Evolutionary conservation across 2,329 filamentous ascomycete species (phyloP).

Genomic region (Botrytis fragariae): DNA sequence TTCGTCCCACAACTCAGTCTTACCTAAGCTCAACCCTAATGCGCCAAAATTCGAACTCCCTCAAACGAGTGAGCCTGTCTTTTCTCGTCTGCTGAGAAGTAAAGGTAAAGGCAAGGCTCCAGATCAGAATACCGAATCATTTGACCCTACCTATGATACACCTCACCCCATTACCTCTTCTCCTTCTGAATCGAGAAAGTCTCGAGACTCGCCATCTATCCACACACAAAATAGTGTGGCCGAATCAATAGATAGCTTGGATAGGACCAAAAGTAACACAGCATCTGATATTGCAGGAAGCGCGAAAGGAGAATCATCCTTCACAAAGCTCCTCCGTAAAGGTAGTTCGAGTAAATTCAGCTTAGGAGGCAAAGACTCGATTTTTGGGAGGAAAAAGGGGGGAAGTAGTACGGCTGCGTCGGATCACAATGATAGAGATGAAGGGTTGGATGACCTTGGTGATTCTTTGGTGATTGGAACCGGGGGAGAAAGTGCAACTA

Average conservation of each 20-base stretch:
- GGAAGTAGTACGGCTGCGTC: constrained; percentile 52
- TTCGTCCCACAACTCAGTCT: constrained; percentile 47
- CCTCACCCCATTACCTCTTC: constrained; percentile 42
- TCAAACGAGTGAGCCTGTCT: constrained; percentile 53
- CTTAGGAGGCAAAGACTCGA: constrained; percentile 52
- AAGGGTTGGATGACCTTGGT: constrained; percentile 53
- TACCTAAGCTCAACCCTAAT: constrained; percentile 74
- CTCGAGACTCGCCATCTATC: constrained; percentile 55
- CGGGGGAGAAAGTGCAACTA: constrained; percentile 37
- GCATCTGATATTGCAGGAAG: constrained; percentile 51
- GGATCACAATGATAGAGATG: constrained; percentile 57
- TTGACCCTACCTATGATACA: constrained; percentile 27
- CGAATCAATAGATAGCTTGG: constrained; percentile 48
- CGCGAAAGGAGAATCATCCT: constrained; percentile 50
- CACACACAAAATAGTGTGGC: constrained; percentile 58
- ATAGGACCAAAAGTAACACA: constrained; percentile 55
- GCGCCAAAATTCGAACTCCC: constrained; percentile 75
- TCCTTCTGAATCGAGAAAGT: constrained; percentile 52
- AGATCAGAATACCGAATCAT: constrained; percentile 40
- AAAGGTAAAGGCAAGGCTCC: constrained; percentile 44
- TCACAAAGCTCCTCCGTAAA: constrained; percentile 60
- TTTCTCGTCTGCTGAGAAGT: constrained; percentile 51
- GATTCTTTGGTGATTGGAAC: constrained; percentile 41
- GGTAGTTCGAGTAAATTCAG: constrained; percentile 65
- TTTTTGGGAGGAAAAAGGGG: constrained; percentile 55